These are phyloP conservation scores for Tanacetum coccineum DNA, from an alignment of 129 eudicot genomes.

Conservation along the genomic window DNA sequence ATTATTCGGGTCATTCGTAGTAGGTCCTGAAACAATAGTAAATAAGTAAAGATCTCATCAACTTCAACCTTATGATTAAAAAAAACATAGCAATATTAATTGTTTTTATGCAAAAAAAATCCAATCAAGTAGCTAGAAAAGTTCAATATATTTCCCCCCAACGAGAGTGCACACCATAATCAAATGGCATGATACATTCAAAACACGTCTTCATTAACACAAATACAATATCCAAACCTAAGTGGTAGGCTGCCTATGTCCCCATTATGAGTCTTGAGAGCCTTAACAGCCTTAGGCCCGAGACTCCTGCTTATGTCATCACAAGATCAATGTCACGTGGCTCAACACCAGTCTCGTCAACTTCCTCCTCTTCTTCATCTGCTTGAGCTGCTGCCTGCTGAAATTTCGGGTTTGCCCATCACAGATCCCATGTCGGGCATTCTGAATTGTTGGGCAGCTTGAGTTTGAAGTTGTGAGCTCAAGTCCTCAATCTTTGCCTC, in stretches of 20 bases:
- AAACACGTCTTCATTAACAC: constrained; percentile 11
- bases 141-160: neutral
- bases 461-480: constrained; percentile 93
- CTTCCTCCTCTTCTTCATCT: constrained; percentile 84
- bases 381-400: constrained; percentile 45
- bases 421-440: constrained; percentile 74
- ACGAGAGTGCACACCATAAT: constrained; percentile 2
- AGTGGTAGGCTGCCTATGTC: constrained; percentile 86
- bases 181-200: constrained; percentile 15
- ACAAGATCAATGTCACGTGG: constrained; percentile 76
- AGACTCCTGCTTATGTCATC: constrained; percentile 73
- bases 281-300: constrained; percentile 70
- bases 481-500: constrained; percentile 90
- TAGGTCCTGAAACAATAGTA: neutral
- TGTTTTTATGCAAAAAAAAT: neutral
- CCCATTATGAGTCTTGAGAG: constrained; percentile 65
- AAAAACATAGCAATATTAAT: neutral
- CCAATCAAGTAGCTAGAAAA: neutral
- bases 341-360: constrained; percentile 72
- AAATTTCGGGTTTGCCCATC: constrained; percentile 56
- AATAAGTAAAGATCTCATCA: neutral
- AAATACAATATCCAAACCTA: constrained; percentile 15
- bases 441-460: constrained; percentile 85
- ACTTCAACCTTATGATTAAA: neutral
- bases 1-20: neutral